phyloP scores from a whole-genome alignment of 495 filamentous ascomycete genomes.

The Neurospora sp. region DNA sequence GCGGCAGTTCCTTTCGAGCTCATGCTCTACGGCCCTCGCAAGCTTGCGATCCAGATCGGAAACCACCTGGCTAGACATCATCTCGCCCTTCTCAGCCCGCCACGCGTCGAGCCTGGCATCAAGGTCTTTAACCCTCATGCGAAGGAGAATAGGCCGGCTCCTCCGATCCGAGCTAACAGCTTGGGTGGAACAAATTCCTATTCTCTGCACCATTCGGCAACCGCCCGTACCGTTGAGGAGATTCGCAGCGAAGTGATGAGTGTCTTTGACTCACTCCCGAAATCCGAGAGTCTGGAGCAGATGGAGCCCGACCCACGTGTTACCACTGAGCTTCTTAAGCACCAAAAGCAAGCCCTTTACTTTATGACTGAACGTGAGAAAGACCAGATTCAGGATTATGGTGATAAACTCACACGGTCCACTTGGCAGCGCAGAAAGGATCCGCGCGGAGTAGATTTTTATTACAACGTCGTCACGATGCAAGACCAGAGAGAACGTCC shows the following conservation, averaged over 20 bases:
- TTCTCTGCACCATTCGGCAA: slow-evolving; percentile 10
- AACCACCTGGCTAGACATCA: slow-evolving; percentile 51
- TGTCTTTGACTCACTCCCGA: slow-evolving; percentile 74
- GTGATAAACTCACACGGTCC: slow-evolving; percentile 49
- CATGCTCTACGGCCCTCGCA: slow-evolving; percentile 71
- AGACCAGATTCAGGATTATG: slow-evolving; percentile 21
- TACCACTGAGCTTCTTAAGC: slow-evolving; percentile 61
- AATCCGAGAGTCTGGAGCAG: slow-evolving; percentile 64
- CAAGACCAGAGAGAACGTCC: slow-evolving; percentile 53
- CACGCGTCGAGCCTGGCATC: slow-evolving; percentile 51
- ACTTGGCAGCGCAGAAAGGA: slow-evolving; percentile 55
- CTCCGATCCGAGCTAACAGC: slow-evolving; percentile 12
- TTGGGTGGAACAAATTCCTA: slow-evolving; percentile 4
- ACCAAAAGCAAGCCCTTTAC: slow-evolving; percentile 84
- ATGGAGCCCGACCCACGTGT: slow-evolving; percentile 55
- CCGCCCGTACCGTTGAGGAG: slow-evolving; percentile 63
- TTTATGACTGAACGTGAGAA: slow-evolving; percentile 82
- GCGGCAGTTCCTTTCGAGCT: slow-evolving; percentile 50
- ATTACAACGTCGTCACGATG: slow-evolving; percentile 76
- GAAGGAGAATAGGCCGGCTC: slow-evolving; percentile 33
- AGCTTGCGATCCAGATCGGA: slow-evolving; percentile 51
- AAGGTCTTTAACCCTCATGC: slow-evolving; percentile 55
- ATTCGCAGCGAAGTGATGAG: slow-evolving; percentile 71
- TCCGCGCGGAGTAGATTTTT: slow-evolving; percentile 46
- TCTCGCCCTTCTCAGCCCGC: slow-evolving; percentile 54